phyloP scores from a whole-genome alignment of 306 rosid genomes.

The Psophocarpus tetragonolobus region DNA sequence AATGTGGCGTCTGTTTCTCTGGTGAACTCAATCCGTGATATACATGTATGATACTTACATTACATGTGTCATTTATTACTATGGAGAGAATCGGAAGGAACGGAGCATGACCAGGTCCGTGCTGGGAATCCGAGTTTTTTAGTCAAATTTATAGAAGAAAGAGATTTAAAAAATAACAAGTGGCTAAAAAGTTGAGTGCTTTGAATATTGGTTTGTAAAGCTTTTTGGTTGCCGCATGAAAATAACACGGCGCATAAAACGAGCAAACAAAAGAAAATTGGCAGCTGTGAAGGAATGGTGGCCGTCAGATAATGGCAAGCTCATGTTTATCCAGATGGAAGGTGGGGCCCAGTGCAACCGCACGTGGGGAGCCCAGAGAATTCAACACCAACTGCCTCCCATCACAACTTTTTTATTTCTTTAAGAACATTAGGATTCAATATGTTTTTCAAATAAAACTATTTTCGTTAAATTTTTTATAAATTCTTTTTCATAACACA shows the following conservation, averaged over 20 bases:
- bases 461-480: too few species aligned
- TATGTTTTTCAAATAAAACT: too few species aligned
- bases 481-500: too few species aligned
- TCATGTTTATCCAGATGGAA: slow-evolving; percentile 14
- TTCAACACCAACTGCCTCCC: too few species aligned
- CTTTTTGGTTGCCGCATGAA: not conserved
- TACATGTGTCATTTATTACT: not conserved
- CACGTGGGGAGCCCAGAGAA: slow-evolving; percentile 56
- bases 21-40: not conserved
- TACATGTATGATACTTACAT: not conserved
- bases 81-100: not conserved
- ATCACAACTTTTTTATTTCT: too few species aligned
- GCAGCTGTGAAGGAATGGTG: not conserved
- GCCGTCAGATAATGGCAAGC: slow-evolving; percentile 26
- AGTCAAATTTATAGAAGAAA: not conserved
- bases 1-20: not conserved
- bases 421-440: too few species aligned
- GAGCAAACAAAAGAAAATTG: slow-evolving; percentile 1
- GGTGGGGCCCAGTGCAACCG: slow-evolving; percentile 35
- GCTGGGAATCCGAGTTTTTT: not conserved
- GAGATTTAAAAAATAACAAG: slow-evolving; percentile 4
- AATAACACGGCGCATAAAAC: slow-evolving; percentile 34
- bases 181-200: slow-evolving; percentile 14
- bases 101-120: slow-evolving; percentile 17
- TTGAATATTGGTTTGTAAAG: not conserved